Conservation (phyloP, 164 flowering plant species). For the Magnolia changhungtana region DNA sequence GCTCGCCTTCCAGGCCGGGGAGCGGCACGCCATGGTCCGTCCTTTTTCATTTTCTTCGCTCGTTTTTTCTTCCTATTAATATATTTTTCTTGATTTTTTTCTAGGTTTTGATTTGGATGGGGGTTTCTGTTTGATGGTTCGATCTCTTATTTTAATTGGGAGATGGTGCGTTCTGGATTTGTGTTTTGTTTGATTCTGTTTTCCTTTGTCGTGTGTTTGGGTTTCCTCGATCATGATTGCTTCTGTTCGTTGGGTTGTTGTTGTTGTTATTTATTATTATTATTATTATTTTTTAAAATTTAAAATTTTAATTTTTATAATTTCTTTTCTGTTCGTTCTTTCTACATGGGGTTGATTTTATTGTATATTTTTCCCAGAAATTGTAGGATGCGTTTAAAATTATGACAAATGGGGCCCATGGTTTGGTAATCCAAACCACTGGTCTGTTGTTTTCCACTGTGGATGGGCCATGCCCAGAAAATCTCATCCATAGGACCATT, state of each 20-base stretch:
- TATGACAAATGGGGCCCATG: background rate
- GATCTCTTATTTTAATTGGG: background rate
- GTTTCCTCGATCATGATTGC: background rate
- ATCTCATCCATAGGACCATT: no score
- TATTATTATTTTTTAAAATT: no score
- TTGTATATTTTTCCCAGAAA: background rate
- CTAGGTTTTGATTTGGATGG: no score
- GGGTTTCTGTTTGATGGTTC: background rate
- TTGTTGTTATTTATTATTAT: no score
- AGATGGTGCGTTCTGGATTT: no score
- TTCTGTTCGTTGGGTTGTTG: background rate
- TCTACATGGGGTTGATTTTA: background rate
- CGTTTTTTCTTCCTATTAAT: background rate
- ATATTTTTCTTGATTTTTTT: background rate
- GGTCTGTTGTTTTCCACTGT: background rate
- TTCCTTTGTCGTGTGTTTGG: no score
- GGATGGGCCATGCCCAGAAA: background rate
- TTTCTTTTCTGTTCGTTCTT: background rate
- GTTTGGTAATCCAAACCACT: background rate
- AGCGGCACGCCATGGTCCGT: slow-evolving; percentile 62
- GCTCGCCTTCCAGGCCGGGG: slow-evolving; percentile 77
- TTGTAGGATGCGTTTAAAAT: background rate
- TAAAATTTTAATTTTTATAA: no score
- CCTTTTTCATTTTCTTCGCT: background rate
- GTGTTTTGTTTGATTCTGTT: no score